These are phyloP conservation scores for Streptanthus diversifolius DNA, from an alignment of 345 rosid species.

Conservation along the genomic window DNA sequence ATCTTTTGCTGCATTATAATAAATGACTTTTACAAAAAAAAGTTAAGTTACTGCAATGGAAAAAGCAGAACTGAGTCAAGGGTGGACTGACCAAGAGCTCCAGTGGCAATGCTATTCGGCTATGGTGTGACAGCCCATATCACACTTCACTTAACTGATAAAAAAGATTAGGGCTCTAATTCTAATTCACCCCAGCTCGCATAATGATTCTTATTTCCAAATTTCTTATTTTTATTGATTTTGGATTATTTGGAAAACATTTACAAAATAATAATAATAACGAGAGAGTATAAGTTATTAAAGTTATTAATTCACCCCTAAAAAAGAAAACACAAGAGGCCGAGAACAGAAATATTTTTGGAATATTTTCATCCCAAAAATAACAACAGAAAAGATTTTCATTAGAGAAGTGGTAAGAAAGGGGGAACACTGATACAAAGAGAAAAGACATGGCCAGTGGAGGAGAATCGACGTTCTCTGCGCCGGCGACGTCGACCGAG, in stretches of 20 bases:
- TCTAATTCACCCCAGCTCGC: background rate
- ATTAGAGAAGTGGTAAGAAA: background rate
- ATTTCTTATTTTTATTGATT: no score
- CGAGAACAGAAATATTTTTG: no score
- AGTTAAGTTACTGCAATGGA: background rate
- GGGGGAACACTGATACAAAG: background rate
- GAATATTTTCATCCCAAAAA: background rate
- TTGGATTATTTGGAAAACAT: background rate
- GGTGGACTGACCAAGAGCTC: background rate
- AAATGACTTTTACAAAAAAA: background rate
- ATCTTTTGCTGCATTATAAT: background rate
- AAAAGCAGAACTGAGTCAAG: background rate
- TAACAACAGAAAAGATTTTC: background rate
- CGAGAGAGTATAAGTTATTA: background rate
- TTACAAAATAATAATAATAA: no score
- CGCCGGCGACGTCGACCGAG: constrained; percentile 2
- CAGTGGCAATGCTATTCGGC: background rate
- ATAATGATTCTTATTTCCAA: background rate
- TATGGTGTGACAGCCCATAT: no score
- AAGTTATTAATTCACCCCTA: no score
- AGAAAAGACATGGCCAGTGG: constrained; percentile 26
- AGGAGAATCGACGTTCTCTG: constrained; percentile 39
- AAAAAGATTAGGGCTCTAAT: background rate
- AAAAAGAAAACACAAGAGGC: background rate
- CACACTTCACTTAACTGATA: no score